Base-by-base conservation (phyloP, 257 asterid genomes). In the Ilex asprella region DNA sequence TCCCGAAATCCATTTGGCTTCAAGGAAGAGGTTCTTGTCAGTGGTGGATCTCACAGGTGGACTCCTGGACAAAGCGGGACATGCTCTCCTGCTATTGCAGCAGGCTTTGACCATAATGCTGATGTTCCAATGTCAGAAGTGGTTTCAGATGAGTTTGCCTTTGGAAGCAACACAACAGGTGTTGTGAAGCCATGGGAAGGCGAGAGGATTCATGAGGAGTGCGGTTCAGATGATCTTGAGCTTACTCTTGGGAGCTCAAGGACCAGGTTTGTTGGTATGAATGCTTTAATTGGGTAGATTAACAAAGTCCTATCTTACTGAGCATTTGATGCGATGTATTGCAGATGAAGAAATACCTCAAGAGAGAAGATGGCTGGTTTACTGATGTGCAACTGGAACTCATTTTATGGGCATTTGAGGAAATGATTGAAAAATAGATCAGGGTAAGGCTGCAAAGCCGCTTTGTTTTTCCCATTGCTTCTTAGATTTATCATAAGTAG, bases 11-110 rank as follows among this genome's bases (percentile, higher is more conserved):
- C 95, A 7, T 84, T 86, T 61, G 90, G 91, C 8, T 84, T 79
- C 73, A 74, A 78, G 44, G 68, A 70, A 31, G 79, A 76, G 12
- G 54, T 68, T 41, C 15, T 80, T 39, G 56, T 70, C 6, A 76
- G 64, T 12, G 68, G 82, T 21, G 87, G 94, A 31, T 83, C 94
- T 57, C 71, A 43, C 14, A 73, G 72, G 85, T 81, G 85, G 55
- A 84, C 78, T 55, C 82, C 82, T 0, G 82, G 82, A 15, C 85
- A 73, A 55, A 89, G 95, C 50, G 95, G 94, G 59, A 79, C 94
- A 15, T 89, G 95, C 72, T 89, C 95, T 6, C 97, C 97, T 29
- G 86, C 76, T 59, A 63, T 79, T 54, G 72, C 86, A 53, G 71
- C 78, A 5, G 72, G 77, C 30, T 49, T 68, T 31, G 82, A 76